Evolutionary conservation across 73 alveolate genomes (phyloP), one percentile per base, ranked within the genome.

Genomic region (Paramecium pentaurelia): DNA sequence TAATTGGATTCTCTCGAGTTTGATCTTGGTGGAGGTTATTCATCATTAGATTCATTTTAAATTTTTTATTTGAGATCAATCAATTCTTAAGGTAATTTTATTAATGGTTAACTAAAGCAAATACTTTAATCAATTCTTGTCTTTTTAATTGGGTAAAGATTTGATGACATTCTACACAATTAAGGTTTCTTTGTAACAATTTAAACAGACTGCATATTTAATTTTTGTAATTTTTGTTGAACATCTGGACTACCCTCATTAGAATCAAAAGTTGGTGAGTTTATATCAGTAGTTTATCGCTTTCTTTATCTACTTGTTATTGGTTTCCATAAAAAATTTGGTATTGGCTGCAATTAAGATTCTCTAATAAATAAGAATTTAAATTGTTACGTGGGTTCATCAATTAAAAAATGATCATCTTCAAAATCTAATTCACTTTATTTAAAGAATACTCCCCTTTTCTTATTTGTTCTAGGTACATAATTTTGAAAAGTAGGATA

Each of bases 381-480:
- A 64, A 20, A 64, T 34, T 32, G 6, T 5, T 60, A 64, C 84
- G 84, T 64, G 1, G 84, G 84, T 11, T 64, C 84, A 64, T 64
- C 84, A 28, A 64, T 64, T 28, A 32, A 28, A 64, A 64, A 64
- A 28, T 64, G 84, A 28, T 64, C 84, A 64, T 64, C 84, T 28
- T 64, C 84, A 27, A 64, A 64, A 64, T 64, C 84, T 9, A 34
- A 64, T 28, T 64, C 84, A 28, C 84, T 64, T 64, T 28, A 64
- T 64, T 64, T 64, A 28, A 64, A 64, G 84, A 64, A 64, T 9
- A 64, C 47, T 28, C 84, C 84, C 30, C 47, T 28, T 2, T 64
- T 64, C 12, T 64, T 64, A 64, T 64, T 64, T 64, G 51, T 64
- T 64, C 84, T 64, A 6, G 84, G 84, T 14, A 64, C 84, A 64